Conservation (phyloP, 495 filamentous ascomycete genomes). For the Trichoderma erinaceum region DNA sequence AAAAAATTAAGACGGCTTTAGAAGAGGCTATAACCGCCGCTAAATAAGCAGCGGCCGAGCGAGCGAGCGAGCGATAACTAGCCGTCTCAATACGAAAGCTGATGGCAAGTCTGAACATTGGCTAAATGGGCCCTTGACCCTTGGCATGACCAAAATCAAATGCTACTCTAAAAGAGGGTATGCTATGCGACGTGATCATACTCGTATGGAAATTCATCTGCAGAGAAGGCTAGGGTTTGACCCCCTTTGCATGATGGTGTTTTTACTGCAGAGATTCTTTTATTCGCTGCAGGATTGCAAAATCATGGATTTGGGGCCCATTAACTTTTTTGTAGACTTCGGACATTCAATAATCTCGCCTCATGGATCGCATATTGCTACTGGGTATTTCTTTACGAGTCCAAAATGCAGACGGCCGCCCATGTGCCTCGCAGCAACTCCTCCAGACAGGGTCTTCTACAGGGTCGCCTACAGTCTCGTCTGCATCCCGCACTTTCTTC, state of each 20-base stretch:
- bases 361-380: background rate
- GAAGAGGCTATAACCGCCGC: constrained; percentile 1
- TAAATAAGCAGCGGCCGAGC: background rate
- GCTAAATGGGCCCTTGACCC: background rate
- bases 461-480: too few species aligned
- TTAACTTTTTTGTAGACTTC: background rate
- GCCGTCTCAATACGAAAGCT: background rate
- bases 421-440: background rate
- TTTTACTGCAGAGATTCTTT: too few species aligned
- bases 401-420: background rate
- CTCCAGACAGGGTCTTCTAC: background rate
- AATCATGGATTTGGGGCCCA: background rate
- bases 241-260: too few species aligned
- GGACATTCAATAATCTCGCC: background rate
- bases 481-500: too few species aligned
- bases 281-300: background rate
- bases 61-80: background rate
- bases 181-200: background rate
- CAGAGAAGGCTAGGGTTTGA: background rate
- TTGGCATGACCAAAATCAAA: background rate
- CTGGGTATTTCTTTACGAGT: background rate
- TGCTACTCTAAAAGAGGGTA: background rate
- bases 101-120: background rate
- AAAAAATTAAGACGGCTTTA: background rate
- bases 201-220: background rate